A percentile compares a stretch with the other conserved stretches of the same genome.
Conservation (phyloP, 257 asterid species). For the Leonotis leonurus region DNA sequence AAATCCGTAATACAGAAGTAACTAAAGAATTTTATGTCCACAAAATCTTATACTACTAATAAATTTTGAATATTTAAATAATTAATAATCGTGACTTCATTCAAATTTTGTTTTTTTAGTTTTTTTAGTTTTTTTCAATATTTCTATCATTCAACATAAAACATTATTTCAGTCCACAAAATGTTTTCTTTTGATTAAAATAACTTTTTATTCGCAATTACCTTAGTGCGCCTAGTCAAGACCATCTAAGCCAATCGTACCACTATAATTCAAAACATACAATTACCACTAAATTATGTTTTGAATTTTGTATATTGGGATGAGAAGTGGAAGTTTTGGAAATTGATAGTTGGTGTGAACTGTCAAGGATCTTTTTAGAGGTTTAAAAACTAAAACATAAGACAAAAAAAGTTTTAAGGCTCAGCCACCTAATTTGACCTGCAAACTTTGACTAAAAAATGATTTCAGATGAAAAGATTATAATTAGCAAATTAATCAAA, state of each 20-base stretch:
- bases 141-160: no score
- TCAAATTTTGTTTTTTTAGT: not conserved
- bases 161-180: not conserved
- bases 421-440: slow-evolving; percentile 22
- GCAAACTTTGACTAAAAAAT: slow-evolving; percentile 5
- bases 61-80: not conserved
- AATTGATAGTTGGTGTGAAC: slow-evolving; percentile 19
- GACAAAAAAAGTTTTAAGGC: not conserved
- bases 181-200: not conserved
- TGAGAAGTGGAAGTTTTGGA: not conserved
- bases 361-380: not conserved
- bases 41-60: no score
- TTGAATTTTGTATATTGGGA: not conserved
- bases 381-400: not conserved
- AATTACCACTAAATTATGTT: not conserved
- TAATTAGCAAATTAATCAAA: not conserved
- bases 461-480: not conserved
- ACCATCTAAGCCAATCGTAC: not conserved
- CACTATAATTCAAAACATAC: no score
- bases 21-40: no score
- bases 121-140: not conserved
- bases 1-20: no score
- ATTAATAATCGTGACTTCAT: not conserved
- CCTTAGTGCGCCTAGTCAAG: not conserved
- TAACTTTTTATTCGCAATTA: no score